Evolutionary conservation across 441 rosid genomes (phyloP), one percentile per base, ranked within the genome.

Genomic region (Populus hybrid): DNA sequence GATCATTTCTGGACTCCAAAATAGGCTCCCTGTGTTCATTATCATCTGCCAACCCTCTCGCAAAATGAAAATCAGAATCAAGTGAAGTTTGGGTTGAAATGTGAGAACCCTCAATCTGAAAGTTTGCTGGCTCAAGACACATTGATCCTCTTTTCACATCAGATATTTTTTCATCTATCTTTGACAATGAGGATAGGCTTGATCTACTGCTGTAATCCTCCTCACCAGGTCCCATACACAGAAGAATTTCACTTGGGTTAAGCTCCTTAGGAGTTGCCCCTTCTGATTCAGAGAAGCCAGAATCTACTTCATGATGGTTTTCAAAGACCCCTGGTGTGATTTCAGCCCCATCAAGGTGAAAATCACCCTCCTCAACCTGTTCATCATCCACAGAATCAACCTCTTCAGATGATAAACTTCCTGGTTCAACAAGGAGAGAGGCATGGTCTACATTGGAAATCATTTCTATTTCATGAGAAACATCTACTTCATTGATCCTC

Each of bases 101-200:
- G 72, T 77, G 83, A 82, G 86, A 83, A 61, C 84, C 89, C 76
- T 81, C 85, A 81, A 57, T 79, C 64, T 73, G 81, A 80, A 71
- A 69, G 57, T 63, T 75, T 42, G 73, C 42, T 67, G 59, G 75
- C 79, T 86, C 87, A 5, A 74, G 82, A 74, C 70, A 59, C 67
- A 76, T 75, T 63, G 84, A 80, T 65, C 46, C 80, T 50, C 61
- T 79, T 79, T 76, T 85, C 80, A 75, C 80, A 78, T 83, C 84
- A 70, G 79, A 36, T 63, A 81, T 73, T 59, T 77, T 83, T 78
- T 87, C 94, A 81, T 87, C 91, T 28, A 73, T 83, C 80, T 88
- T 91, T 50, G 94, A 89, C 77, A 84, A 75, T 66, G 93, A 88
- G 24, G 95, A 86, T 54, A 84, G 80, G 81, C 88, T 90, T 75